phyloP scores from a whole-genome alignment of 495 filamentous ascomycete genomes.

The Sordaria brevicollis region DNA sequence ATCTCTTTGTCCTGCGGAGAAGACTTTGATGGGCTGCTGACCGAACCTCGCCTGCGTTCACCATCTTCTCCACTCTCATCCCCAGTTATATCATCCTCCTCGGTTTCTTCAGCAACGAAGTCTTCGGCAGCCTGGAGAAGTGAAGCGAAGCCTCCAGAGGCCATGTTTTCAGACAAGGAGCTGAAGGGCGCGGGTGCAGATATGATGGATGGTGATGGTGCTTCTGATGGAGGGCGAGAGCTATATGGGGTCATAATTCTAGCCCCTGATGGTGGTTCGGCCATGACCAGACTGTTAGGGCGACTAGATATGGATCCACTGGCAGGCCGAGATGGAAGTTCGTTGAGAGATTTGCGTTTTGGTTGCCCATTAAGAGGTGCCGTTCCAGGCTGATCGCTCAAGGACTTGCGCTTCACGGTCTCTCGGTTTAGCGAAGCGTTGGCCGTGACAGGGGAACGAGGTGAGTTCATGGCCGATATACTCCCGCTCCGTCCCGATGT shows the following conservation, averaged over 20 bases:
- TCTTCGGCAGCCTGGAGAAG: slow-evolving; percentile 41
- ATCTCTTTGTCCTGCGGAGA: slow-evolving; percentile 39
- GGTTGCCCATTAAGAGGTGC: background rate
- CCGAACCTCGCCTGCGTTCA: slow-evolving; percentile 20
- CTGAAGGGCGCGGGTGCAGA: slow-evolving; percentile 2
- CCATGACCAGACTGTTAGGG: slow-evolving; percentile 16
- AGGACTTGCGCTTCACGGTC: background rate
- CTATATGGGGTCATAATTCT: slow-evolving; percentile 10
- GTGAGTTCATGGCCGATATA: slow-evolving; percentile 5
- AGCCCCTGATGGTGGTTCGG: slow-evolving; percentile 16
- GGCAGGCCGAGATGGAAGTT: slow-evolving; percentile 1
- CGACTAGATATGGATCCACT: slow-evolving; percentile 8
- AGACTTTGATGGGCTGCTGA: slow-evolving; percentile 43
- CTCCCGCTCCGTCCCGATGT: slow-evolving; percentile 10
- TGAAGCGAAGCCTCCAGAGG: slow-evolving; percentile 26
- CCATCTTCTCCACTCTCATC: slow-evolving; percentile 10
- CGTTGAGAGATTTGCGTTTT: background rate
- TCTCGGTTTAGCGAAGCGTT: slow-evolving; percentile 1
- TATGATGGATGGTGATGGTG: slow-evolving; percentile 7
- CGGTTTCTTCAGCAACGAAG: slow-evolving; percentile 21
- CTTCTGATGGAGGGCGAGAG: slow-evolving; percentile 15
- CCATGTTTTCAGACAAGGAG: slow-evolving; percentile 7
- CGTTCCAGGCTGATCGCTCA: background rate
- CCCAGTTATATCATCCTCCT: slow-evolving; percentile 1
- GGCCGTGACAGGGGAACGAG: slow-evolving; percentile 8